Base-by-base conservation (phyloP, 1,139 yeast species). In the Pichia kudriavzevii region DNA sequence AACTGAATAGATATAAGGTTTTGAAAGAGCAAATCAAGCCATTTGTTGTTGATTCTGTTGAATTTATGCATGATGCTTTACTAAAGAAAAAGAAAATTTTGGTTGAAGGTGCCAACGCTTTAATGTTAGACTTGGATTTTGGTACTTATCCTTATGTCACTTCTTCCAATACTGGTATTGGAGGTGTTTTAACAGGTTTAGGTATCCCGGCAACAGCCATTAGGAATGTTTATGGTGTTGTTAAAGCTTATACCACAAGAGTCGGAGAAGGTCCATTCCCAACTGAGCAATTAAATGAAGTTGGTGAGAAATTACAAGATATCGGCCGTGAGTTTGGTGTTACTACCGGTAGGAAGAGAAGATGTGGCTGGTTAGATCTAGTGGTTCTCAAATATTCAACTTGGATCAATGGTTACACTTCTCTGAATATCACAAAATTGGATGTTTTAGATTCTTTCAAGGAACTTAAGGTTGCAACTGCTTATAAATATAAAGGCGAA, bases 211-310 rank as follows among this genome's bases (percentile, higher is more conserved):
- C 98, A 49, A 74, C 66, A 47, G 66, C 77, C 46, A 80, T 91
- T 51, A 72, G 69, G 37, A 79, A 85, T 58, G 69, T 87, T 32
- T 85, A 80, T 58, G 99, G 99, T 61, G 98, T 91, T 28, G 97
- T 88, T 38, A 91, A 91, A 68, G 98, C 98, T 30, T 91, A 91
- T 63, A 93, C 98, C 32, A 91, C 98, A 28, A 79, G 99, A 64
- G 99, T 91, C 40, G 99, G 99, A 53, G 97, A 87, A 56, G 99
- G 99, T 45, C 98, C 99, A 24, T 91, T 91, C 82, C 97, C 99
- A 44, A 80, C 97, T 40, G 99, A 91, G 64, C 97, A 88, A 61
- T 72, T 88, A 59, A 87, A 91, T 60, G 77, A 67, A 28, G 74
- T 67, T 36, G 99, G 99, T 54, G 95, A 82, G 55, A 75, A 77